Percentiles rank a stretch among this genome's conserved stretches.
Evolutionary conservation across 2,329 filamentous ascomycete species (phyloP).

Genomic region (Diaporthe australafricana): DNA sequence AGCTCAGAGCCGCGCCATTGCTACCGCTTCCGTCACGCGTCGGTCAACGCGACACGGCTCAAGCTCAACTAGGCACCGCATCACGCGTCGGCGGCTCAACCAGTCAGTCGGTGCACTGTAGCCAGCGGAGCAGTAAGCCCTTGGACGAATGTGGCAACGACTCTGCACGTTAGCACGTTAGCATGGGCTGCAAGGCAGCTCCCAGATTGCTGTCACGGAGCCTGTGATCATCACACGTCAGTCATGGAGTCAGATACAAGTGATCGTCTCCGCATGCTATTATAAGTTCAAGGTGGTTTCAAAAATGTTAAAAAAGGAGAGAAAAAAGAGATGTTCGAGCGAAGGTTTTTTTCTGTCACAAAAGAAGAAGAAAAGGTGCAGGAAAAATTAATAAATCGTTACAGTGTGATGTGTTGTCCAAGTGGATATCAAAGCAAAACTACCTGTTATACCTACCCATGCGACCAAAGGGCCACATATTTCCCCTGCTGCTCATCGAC

Average conservation of each 20-base stretch:
- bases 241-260: neutral
- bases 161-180: neutral
- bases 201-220: neutral
- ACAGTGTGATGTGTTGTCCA: neutral
- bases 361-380: neutral
- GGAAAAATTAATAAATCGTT: neutral
- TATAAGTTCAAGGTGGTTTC: neutral
- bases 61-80: neutral
- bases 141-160: neutral
- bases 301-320: neutral
- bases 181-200: neutral
- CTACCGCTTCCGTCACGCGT: neutral
- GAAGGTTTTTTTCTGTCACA: neutral
- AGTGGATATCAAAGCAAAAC: neutral
- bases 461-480: too few species aligned
- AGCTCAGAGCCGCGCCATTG: neutral
- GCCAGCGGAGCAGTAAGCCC: too few species aligned
- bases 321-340: neutral
- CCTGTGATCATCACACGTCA: neutral
- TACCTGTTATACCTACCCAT: neutral
- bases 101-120: conserved; percentile 9
- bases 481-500: neutral
- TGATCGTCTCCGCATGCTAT: neutral
- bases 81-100: conserved; percentile 13
- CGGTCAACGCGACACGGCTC: conserved; percentile 14